Percentiles rank a stretch among this genome's conserved stretches.
phyloP scores from a whole-genome alignment of 108 stramenopile genomes.

The Epipyxis sp. region DNA sequence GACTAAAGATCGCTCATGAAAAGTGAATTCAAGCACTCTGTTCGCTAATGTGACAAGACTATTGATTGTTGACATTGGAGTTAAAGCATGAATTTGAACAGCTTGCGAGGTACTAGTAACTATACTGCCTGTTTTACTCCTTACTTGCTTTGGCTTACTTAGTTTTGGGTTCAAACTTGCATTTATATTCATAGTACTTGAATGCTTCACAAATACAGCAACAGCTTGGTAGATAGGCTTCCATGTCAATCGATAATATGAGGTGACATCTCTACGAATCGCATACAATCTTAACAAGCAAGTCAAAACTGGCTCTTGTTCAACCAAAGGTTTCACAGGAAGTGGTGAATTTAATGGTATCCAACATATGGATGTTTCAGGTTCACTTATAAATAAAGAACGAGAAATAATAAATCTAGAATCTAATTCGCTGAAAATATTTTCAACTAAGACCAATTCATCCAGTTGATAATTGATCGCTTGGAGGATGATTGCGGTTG shows the following conservation, averaged over 20 bases:
- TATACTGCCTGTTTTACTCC: neutral
- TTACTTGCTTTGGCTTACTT: neutral
- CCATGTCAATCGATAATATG: constrained; percentile 10
- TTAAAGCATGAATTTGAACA: too few relatives aligned
- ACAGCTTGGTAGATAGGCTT: neutral
- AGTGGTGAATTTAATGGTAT: neutral
- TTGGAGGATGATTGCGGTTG: constrained; percentile 17
- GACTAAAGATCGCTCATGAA: neutral
- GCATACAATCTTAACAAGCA: neutral
- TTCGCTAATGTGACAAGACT: neutral
- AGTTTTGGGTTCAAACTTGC: neutral
- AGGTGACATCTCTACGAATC: constrained; percentile 5
- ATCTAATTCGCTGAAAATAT: neutral
- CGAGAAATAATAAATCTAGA: neutral
- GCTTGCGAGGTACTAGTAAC: too few relatives aligned
- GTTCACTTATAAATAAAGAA: neutral
- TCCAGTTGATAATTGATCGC: constrained; percentile 4
- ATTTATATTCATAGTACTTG: too few relatives aligned
- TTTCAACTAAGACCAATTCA: neutral
- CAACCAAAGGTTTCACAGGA: neutral
- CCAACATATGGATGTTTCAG: neutral
- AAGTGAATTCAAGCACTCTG: neutral
- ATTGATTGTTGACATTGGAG: too few relatives aligned
- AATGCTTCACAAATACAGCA: too few relatives aligned
- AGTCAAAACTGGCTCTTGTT: constrained; percentile 2